Conservation (phyloP, 768 basidiomycete genomes). For the Chiua virens region DNA sequence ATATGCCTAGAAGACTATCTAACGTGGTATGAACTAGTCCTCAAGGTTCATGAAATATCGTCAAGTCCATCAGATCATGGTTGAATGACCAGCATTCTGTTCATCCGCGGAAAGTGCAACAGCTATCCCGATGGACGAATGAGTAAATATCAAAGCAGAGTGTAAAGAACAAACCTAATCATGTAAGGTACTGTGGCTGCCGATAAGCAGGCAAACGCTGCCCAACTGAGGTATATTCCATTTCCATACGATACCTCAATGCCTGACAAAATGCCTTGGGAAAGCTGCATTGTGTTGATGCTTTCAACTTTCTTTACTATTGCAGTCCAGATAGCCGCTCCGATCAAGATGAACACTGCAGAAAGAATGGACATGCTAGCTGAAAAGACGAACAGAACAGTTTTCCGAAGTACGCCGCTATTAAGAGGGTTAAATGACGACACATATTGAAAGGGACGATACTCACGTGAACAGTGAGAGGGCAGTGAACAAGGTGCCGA, state of each 20-base stretch:
- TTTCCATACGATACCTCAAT: conserved; percentile 62
- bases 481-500: conserved; percentile 68
- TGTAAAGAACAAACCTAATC: conserved; percentile 57
- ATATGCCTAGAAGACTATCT: conserved; percentile 5
- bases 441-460: neutral
- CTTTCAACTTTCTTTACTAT: conserved; percentile 62
- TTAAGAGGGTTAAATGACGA: conserved; percentile 3
- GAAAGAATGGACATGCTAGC: conserved; percentile 60
- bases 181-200: conserved; percentile 73
- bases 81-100: conserved; percentile 30
- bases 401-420: conserved; percentile 69
- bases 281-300: conserved; percentile 54
- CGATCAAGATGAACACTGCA: conserved; percentile 63
- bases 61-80: conserved; percentile 14
- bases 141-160: neutral
- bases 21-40: conserved; percentile 4
- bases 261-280: conserved; percentile 48
- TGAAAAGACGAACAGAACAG: conserved; percentile 66
- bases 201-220: conserved; percentile 65
- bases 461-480: conserved; percentile 68
- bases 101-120: conserved; percentile 78
- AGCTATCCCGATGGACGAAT: conserved; percentile 43
- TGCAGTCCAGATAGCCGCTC: conserved; percentile 75
- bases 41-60: conserved; percentile 11
- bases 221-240: conserved; percentile 71